These are phyloP conservation scores for Piloderma croceum DNA, from an alignment of 768 basidiomycete genomes.

Conservation along the genomic window DNA sequence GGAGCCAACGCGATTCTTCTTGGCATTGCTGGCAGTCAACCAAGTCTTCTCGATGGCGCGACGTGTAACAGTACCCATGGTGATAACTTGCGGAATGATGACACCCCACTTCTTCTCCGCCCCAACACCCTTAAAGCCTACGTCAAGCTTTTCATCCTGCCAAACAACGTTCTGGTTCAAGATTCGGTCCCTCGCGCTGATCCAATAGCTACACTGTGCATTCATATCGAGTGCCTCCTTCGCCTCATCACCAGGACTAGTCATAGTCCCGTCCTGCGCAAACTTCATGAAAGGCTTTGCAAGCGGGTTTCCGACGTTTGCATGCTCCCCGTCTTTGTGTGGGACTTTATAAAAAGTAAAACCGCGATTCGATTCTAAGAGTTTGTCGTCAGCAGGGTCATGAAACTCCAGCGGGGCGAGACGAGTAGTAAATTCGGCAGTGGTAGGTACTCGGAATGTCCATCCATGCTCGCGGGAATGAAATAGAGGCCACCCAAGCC, in stretches of 20 bases:
- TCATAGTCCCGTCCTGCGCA: slow-evolving; percentile 82
- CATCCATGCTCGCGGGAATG: slow-evolving; percentile 86
- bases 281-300: slow-evolving; percentile 85
- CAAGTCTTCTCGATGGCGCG: slow-evolving; percentile 97
- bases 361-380: slow-evolving; percentile 49
- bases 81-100: slow-evolving; percentile 92
- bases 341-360: slow-evolving; percentile 87
- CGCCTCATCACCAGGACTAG: slow-evolving; percentile 74
- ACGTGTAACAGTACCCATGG: slow-evolving; percentile 98
- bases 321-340: slow-evolving; percentile 91
- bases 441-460: slow-evolving; percentile 73
- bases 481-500: slow-evolving; percentile 83
- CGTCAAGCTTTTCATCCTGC: slow-evolving; percentile 46
- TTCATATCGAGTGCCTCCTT: slow-evolving; percentile 86
- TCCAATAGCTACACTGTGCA: slow-evolving; percentile 96
- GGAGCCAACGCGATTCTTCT: slow-evolving; percentile 95
- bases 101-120: slow-evolving; percentile 67
- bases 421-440: slow-evolving; percentile 40
- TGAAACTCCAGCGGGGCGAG: slow-evolving; percentile 50
- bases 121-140: slow-evolving; percentile 42
- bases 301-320: slow-evolving; percentile 92
- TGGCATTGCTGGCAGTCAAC: slow-evolving; percentile 97
- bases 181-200: slow-evolving; percentile 87
- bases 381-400: slow-evolving; percentile 52
- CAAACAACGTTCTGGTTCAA: slow-evolving; percentile 91